Conservation (phyloP, 1,284 basidiomycete species). For the Puccinia horiana region DNA sequence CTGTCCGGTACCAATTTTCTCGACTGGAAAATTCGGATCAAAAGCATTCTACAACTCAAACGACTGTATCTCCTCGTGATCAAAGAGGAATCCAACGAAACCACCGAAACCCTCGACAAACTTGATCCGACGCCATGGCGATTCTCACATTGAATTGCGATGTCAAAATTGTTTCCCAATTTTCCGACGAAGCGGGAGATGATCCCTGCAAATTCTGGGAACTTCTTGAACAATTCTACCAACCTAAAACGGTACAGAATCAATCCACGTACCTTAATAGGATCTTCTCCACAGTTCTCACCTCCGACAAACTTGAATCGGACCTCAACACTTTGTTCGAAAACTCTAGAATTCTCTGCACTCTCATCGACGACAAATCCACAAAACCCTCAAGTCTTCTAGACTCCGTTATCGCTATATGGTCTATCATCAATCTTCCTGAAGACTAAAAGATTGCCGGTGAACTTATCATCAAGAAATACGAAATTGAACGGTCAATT, state of each 20-base stretch:
- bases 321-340: background rate
- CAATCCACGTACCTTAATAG: background rate
- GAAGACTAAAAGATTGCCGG: background rate
- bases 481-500: background rate
- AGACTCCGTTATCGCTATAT: constrained; percentile 9
- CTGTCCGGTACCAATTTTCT: background rate
- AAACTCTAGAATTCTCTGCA: background rate
- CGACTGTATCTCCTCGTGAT: background rate
- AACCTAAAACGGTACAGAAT: constrained; percentile 18
- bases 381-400: background rate
- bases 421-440: background rate
- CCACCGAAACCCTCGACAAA: background rate
- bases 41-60: constrained; percentile 3
- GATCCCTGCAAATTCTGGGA: background rate
- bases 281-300: background rate
- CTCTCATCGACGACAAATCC: background rate
- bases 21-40: constrained; percentile 6
- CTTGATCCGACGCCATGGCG: background rate
- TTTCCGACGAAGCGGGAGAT: background rate
- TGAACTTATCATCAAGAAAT: constrained; percentile 4
- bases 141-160: constrained; percentile 17
- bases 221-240: too few species aligned
- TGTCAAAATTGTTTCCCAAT: background rate
- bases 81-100: background rate
- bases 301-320: background rate